Conservation (phyloP, 2,329 filamentous ascomycete genomes). For the Fusarium nanum region DNA sequence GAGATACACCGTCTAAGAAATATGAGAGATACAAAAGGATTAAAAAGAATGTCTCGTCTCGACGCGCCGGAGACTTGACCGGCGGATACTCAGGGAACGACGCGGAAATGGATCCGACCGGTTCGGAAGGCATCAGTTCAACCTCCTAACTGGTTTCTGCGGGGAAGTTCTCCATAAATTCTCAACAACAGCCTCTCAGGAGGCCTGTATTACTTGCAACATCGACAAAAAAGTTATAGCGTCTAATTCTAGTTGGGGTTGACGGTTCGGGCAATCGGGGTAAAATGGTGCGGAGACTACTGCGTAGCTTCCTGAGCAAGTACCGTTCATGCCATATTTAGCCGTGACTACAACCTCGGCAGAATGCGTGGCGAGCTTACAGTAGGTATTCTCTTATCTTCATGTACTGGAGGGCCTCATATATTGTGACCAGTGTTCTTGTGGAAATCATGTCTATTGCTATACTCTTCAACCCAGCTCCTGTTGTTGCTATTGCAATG, state of each 20-base stretch:
- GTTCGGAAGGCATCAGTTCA: slow-evolving; percentile 11
- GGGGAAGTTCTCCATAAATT: slow-evolving; percentile 33
- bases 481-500: slow-evolving; percentile 1
- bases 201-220: slow-evolving; percentile 36
- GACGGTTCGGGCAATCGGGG: slow-evolving; percentile 43
- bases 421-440: not conserved
- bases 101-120: slow-evolving; percentile 32
- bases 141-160: slow-evolving; percentile 20
- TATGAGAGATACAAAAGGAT: not conserved
- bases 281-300: slow-evolving; percentile 42
- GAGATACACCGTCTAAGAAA: not conserved
- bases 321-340: slow-evolving; percentile 5
- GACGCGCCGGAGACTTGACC: slow-evolving; percentile 23
- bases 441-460: slow-evolving; percentile 26
- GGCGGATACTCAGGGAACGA: slow-evolving; percentile 10
- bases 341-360: slow-evolving; percentile 31
- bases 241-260: slow-evolving; percentile 19
- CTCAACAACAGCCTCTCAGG: slow-evolving; percentile 36
- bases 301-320: not conserved
- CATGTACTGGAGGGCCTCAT: not conserved
- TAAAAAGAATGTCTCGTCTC: slow-evolving; percentile 3
- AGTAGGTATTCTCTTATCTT: not conserved
- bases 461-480: slow-evolving; percentile 12
- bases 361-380: slow-evolving; percentile 25
- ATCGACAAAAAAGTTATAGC: slow-evolving; percentile 14